phyloP scores from a whole-genome alignment of 2,329 filamentous ascomycete species.

The Emericellopsis cladophorae region DNA sequence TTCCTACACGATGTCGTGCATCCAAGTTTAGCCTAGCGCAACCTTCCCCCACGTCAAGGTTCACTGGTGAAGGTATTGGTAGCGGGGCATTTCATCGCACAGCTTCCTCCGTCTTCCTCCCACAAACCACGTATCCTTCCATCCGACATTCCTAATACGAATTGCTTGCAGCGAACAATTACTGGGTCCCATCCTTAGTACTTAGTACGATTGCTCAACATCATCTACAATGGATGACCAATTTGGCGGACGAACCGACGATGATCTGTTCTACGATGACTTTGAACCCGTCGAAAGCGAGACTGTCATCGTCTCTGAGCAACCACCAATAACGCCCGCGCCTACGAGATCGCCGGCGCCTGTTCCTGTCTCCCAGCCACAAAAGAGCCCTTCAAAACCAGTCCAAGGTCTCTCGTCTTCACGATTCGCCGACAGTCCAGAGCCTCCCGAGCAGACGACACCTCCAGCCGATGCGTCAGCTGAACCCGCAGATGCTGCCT shows the following conservation, averaged over 20 bases:
- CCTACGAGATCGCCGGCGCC: slow-evolving; percentile 5
- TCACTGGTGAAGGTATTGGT: too few relatives aligned
- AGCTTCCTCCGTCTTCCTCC: too few relatives aligned
- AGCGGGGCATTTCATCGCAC: too few relatives aligned
- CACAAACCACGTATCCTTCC: too few relatives aligned
- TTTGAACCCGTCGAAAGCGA: slow-evolving; percentile 40
- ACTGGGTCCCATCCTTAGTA: too few relatives aligned
- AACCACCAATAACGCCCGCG: too few relatives aligned
- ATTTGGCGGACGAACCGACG: slow-evolving; percentile 47
- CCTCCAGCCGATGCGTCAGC: not conserved
- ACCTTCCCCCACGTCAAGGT: too few relatives aligned
- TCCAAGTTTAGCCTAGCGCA: too few relatives aligned
- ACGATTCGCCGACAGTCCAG: slow-evolving; percentile 18
- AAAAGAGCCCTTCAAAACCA: slow-evolving; percentile 5
- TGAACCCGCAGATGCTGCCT: slow-evolving; percentile 7
- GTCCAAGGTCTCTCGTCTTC: slow-evolving; percentile 16
- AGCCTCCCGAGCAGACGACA: not conserved
- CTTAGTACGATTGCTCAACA: too few relatives aligned
- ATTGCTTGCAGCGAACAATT: too few relatives aligned
- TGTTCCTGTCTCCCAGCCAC: slow-evolving; percentile 4
- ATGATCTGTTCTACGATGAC: slow-evolving; percentile 50
- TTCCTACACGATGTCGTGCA: too few relatives aligned
- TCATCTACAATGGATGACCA: slow-evolving; percentile 40
- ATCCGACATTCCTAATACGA: too few relatives aligned
- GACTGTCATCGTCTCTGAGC: slow-evolving; percentile 12